A percentile compares a stretch with the other conserved stretches of the same genome.
These are phyloP conservation scores for Xylaria acuta DNA, from an alignment of 495 filamentous ascomycete species.

Conservation along the genomic window DNA sequence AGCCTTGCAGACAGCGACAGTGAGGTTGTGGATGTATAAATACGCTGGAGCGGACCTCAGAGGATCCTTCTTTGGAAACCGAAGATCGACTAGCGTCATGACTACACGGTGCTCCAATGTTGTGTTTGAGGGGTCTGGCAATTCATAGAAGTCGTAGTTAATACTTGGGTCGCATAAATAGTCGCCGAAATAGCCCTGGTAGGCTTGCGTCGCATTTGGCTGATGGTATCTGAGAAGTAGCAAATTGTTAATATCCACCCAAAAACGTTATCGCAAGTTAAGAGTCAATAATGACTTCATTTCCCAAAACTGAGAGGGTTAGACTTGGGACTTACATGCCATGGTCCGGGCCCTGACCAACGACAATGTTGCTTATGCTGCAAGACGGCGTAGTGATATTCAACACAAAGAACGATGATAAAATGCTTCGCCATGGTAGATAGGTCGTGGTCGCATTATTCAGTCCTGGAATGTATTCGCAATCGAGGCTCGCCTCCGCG, in stretches of 20 bases:
- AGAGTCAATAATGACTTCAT: neutral
- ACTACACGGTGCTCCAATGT: constrained; percentile 15
- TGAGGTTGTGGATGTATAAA: constrained; percentile 26
- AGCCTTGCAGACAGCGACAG: constrained; percentile 25
- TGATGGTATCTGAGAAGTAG: constrained; percentile 20
- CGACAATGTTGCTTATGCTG: constrained; percentile 19
- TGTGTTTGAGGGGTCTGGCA: constrained; percentile 14
- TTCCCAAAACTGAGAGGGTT: neutral
- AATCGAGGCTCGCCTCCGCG: constrained; percentile 21
- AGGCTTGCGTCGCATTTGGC: constrained; percentile 26
- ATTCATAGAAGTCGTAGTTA: neutral
- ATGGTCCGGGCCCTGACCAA: constrained; percentile 27
- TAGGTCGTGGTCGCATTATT: constrained; percentile 14
- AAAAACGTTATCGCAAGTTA: neutral
- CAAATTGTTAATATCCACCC: neutral
- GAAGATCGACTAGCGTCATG: constrained; percentile 28
- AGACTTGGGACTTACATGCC: neutral
- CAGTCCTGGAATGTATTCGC: constrained; percentile 18
- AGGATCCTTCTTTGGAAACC: constrained; percentile 12
- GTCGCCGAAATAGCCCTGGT: constrained; percentile 24
- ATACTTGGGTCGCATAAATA: constrained; percentile 24
- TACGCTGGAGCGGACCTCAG: neutral
- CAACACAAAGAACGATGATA: constrained; percentile 19
- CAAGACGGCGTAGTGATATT: constrained; percentile 27
- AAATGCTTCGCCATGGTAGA: constrained; percentile 25